Conservation (phyloP, 164 flowering plant genomes). For the Houttuynia cordata region DNA sequence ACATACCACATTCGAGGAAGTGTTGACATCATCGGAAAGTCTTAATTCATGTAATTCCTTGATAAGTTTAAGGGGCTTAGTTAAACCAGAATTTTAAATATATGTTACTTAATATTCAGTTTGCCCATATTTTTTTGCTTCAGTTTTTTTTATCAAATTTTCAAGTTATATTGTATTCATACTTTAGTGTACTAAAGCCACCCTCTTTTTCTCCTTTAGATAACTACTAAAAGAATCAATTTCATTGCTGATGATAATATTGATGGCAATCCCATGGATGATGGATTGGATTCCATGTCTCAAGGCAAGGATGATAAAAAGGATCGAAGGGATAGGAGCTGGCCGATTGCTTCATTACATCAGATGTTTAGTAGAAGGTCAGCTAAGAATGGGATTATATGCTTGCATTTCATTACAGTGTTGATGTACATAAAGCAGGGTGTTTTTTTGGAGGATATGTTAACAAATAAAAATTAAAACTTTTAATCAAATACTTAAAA, state of each 20-base stretch:
- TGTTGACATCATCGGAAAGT: too few species aligned
- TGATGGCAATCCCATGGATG: constrained; percentile 27
- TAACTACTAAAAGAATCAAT: constrained; percentile 79
- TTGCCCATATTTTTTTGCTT: too few species aligned
- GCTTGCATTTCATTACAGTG: neutral
- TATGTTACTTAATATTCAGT: too few species aligned
- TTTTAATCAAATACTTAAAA: too few species aligned
- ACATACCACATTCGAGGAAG: too few species aligned
- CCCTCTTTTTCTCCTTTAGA: constrained; percentile 30
- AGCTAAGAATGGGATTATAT: neutral
- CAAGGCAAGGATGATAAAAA: constrained; percentile 40
- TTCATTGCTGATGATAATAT: constrained; percentile 57
- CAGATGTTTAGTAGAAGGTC: constrained; percentile 93
- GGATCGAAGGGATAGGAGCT: constrained; percentile 63
- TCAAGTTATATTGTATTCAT: too few species aligned
- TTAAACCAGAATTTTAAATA: too few species aligned
- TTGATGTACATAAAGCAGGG: neutral
- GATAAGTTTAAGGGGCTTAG: too few species aligned
- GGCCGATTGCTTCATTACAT: constrained; percentile 86
- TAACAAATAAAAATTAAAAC: too few species aligned
- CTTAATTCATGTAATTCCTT: too few species aligned
- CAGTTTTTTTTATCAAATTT: too few species aligned
- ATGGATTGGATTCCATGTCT: constrained; percentile 23
- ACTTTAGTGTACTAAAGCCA: neutral
- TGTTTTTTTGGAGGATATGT: too few species aligned